A percentile compares a stretch with the other conserved stretches of the same genome.
Evolutionary conservation across 805 yeast species (phyloP).

Genomic region (Phaffomyces thermotolerans): DNA sequence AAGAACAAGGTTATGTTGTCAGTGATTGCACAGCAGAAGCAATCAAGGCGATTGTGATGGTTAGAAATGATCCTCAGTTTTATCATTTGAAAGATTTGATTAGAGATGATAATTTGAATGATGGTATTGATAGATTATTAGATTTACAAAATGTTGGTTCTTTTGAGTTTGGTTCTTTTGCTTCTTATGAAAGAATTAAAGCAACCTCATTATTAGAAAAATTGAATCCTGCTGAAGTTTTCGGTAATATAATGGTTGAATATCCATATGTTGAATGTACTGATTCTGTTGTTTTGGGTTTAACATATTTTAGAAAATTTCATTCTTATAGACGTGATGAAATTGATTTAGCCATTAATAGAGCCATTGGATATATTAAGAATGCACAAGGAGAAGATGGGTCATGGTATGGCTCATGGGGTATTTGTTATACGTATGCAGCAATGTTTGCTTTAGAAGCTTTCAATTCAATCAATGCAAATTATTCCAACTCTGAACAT

Average conservation of each 20-base stretch:
- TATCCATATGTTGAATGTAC: constrained; percentile 98
- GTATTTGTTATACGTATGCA: constrained; percentile 91
- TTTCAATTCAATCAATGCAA: constrained; percentile 57
- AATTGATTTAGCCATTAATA: constrained; percentile 58
- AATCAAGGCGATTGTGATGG: constrained; percentile 89
- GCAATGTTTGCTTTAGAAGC: constrained; percentile 98
- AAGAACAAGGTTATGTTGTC: constrained; percentile 93
- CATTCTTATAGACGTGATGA: constrained; percentile 60
- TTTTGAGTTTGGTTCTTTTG: constrained; percentile 85
- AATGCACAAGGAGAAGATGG: constrained; percentile 72
- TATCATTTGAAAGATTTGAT: constrained; percentile 44
- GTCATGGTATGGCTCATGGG: constrained; percentile 99
- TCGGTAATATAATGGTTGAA: constrained; percentile 97
- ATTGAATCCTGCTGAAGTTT: constrained; percentile 94
- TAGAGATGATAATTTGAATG: constrained; percentile 43
- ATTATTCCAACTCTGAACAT: constrained; percentile 50
- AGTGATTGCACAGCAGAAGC: constrained; percentile 97
- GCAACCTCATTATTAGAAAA: constrained; percentile 71
- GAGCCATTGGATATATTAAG: constrained; percentile 69
- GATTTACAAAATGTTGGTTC: constrained; percentile 70
- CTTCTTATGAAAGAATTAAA: constrained; percentile 82
- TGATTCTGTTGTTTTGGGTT: constrained; percentile 87
- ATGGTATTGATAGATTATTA: constrained; percentile 72
- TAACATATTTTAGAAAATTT: constrained; percentile 65
- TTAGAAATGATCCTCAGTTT: constrained; percentile 54